phyloP scores from a whole-genome alignment of 129 eudicot species.

The Gnaphalium uliginosum region DNA sequence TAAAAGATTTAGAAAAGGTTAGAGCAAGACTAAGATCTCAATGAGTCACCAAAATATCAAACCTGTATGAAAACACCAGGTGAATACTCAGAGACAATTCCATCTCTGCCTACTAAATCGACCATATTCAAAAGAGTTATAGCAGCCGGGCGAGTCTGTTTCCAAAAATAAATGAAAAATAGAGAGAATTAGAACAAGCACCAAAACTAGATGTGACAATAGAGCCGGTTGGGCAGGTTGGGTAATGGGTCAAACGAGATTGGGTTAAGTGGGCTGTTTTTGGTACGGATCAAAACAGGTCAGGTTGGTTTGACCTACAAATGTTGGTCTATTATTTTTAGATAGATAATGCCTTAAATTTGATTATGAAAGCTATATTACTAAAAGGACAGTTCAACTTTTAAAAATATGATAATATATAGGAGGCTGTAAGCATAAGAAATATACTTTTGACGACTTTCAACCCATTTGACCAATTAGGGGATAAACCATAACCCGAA shows the following conservation, averaged over 20 bases:
- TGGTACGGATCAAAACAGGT: background rate
- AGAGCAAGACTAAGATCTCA: slow-evolving; percentile 12
- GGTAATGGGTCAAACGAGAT: background rate
- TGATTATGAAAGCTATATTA: background rate
- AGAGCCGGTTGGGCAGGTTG: background rate
- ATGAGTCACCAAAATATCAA: background rate
- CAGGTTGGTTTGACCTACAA: background rate
- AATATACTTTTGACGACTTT: background rate
- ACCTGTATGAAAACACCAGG: slow-evolving; percentile 98
- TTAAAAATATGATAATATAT: no score
- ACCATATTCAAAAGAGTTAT: slow-evolving; percentile 61
- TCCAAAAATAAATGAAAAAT: slow-evolving; percentile 15
- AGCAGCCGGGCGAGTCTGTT: slow-evolving; percentile 86
- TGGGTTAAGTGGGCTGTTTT: background rate
- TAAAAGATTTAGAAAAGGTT: slow-evolving; percentile 30
- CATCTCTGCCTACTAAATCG: slow-evolving; percentile 81
- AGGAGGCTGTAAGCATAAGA: background rate
- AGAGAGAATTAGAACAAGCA: slow-evolving; percentile 10
- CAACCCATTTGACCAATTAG: background rate
- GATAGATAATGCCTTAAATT: background rate
- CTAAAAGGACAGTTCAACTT: background rate
- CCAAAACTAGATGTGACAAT: background rate
- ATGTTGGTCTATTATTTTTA: background rate
- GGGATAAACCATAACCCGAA: slow-evolving; percentile 4
- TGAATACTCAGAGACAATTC: slow-evolving; percentile 68